These are phyloP conservation scores for Xylaria arbuscula DNA, from an alignment of 2,329 filamentous ascomycete genomes.

Conservation along the genomic window DNA sequence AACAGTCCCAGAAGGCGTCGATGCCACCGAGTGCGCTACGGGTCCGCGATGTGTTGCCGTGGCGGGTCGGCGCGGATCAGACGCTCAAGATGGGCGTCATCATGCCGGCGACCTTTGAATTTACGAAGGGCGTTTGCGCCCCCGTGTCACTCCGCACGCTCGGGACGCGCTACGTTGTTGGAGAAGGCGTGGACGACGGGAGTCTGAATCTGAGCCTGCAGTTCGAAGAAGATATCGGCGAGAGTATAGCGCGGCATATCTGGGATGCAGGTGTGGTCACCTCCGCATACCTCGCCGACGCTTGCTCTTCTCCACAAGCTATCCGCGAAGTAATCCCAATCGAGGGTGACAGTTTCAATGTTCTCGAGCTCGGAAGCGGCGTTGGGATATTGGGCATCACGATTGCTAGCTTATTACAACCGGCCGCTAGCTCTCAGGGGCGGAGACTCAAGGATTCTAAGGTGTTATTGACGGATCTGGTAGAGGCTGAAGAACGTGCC, in stretches of 20 bases:
- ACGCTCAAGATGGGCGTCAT: conserved; percentile 36
- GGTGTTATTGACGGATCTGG: conserved; percentile 66
- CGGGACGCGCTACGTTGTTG: not conserved
- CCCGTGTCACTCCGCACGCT: conserved; percentile 44
- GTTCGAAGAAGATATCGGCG: conserved; percentile 67
- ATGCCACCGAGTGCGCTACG: conserved; percentile 32
- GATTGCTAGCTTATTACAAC: conserved; percentile 53
- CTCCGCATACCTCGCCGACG: conserved; percentile 51
- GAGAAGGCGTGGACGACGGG: conserved; percentile 36
- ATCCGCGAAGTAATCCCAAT: conserved; percentile 37
- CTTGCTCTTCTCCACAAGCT: conserved; percentile 29
- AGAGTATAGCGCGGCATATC: conserved; percentile 69
- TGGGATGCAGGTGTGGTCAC: conserved; percentile 68
- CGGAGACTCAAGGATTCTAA: conserved; percentile 35
- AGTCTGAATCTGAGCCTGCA: conserved; percentile 50
- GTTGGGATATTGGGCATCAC: conserved; percentile 67
- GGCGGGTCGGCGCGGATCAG: conserved; percentile 18
- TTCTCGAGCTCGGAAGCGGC: conserved; percentile 68
- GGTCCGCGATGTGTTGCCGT: conserved; percentile 38
- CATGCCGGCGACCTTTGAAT: conserved; percentile 45
- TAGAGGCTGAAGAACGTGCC: conserved; percentile 64
- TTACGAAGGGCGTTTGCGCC: conserved; percentile 39
- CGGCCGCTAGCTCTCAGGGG: conserved; percentile 39
- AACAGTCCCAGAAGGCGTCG: conserved; percentile 10
- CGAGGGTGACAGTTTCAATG: conserved; percentile 51